These are phyloP conservation scores for Xylariales sp. DNA, from an alignment of 2,329 filamentous ascomycete genomes.

Conservation along the genomic window DNA sequence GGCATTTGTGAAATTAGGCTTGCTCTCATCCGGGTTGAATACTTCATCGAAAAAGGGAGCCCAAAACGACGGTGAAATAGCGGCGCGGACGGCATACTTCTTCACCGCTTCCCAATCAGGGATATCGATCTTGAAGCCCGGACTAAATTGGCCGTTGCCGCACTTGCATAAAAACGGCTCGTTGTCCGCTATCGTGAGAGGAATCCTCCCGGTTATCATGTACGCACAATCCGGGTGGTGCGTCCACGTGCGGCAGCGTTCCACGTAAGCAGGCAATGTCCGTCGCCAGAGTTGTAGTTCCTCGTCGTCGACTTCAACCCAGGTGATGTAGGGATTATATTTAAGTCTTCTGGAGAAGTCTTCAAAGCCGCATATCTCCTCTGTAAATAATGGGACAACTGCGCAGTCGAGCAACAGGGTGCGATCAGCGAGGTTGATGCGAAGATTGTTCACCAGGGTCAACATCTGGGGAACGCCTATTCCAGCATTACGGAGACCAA, in stretches of 20 bases:
- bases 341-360: too few relatives aligned
- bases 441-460: slow-evolving; percentile 55
- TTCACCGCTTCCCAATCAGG: slow-evolving; percentile 55
- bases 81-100: slow-evolving; percentile 63
- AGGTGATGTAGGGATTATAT: slow-evolving; percentile 38
- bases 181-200: slow-evolving; percentile 52
- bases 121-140: slow-evolving; percentile 51
- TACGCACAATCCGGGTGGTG: slow-evolving; percentile 59
- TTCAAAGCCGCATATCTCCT: slow-evolving; percentile 50
- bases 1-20: too few relatives aligned
- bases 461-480: slow-evolving; percentile 33
- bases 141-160: slow-evolving; percentile 56
- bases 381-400: slow-evolving; percentile 54
- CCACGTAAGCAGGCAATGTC: slow-evolving; percentile 56
- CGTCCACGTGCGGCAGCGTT: slow-evolving; percentile 61
- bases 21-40: background rate
- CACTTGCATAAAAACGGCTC: slow-evolving; percentile 56
- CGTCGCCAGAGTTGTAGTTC: slow-evolving; percentile 67
- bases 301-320: slow-evolving; percentile 56
- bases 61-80: slow-evolving; percentile 66
- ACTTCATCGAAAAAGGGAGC: slow-evolving; percentile 43
- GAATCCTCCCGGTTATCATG: slow-evolving; percentile 48
- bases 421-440: slow-evolving; percentile 56
- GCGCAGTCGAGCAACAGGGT: slow-evolving; percentile 60
- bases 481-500: slow-evolving; percentile 51